Evolutionary conservation across 2,329 filamentous ascomycete genomes (phyloP), one percentile per base, ranked within the genome.

Genomic region (Cladosporium phlei): DNA sequence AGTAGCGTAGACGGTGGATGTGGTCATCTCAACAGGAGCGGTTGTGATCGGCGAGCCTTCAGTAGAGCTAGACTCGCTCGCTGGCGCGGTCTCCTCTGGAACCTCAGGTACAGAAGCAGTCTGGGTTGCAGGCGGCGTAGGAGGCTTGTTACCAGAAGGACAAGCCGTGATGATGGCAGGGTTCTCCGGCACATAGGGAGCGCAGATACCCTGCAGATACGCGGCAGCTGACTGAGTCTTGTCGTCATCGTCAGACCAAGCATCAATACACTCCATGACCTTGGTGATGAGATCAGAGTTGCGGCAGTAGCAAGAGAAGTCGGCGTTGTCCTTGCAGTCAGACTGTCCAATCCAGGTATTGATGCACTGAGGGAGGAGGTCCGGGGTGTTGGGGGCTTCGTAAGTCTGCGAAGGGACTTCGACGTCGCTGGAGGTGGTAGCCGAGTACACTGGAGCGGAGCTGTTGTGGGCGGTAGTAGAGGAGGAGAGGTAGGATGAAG

Each of bases 181-280:
- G 78, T 96, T 95, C 64, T 78, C 59, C 12, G 77, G 73, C 27
- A 88, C 77, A 68, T 84, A 83, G 44, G 77, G 71, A 48, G 86
- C 88, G 73, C 91, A 97, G 70, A 97, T 87, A 66, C 90, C 90
- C 68, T 90, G 84, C 75, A 96, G 85, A 80, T 87, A 95, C 59
- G 79, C 78, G 50, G 93, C 77, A 51, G 88, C 87, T 58, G 81
- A 70, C 46, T 80, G 74, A 57, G 91, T 76, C 63, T 86, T 78
- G 35, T 78, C 72, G 51, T 83, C 77, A 49, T 77, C 76, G 50
- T 77, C 75, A 54, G 83, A 85, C 76, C 89, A 84, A 48, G 89
- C 79, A 61, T 83, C 80, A 58, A 97, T 76, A 71, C 91, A 97
- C 52, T 78, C 72, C 67, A 86, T 91, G 65, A 96, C 81, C 62